Conservation (phyloP, 176 grass and related monocot genomes). For the Musa troglodytarum region DNA sequence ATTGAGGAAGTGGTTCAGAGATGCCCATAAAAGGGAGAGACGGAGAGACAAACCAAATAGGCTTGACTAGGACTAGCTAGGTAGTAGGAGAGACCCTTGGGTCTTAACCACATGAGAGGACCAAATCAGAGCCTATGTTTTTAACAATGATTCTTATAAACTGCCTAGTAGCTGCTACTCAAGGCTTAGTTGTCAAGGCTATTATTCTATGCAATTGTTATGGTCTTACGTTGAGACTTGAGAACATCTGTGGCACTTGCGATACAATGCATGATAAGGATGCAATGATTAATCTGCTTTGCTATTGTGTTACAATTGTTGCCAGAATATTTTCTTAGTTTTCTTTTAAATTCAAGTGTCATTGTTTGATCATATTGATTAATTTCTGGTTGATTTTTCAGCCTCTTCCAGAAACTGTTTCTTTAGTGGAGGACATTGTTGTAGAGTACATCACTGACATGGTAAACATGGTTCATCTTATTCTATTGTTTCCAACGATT, state of each 20-base stretch:
- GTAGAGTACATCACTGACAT: constrained; percentile 42
- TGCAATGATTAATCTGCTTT: background rate
- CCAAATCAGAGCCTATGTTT: background rate
- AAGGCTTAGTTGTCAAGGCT: no score
- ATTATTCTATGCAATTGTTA: no score
- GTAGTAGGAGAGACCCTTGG: background rate
- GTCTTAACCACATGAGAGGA: background rate
- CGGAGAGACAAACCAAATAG: no score
- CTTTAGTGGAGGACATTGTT: constrained; percentile 48
- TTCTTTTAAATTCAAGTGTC: background rate
- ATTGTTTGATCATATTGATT: background rate
- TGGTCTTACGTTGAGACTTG: no score
- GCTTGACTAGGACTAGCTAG: background rate
- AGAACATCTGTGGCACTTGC: no score
- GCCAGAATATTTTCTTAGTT: background rate
- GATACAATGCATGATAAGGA: background rate
- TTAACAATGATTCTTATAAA: no score
- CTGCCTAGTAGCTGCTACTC: no score
- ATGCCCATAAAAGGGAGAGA: no score
- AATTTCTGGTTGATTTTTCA: constrained; percentile 31
- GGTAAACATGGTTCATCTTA: constrained; percentile 29
- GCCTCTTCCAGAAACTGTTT: constrained; percentile 88
- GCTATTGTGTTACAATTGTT: background rate
- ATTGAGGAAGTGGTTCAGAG: no score
- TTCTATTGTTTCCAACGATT: background rate